Base-by-base conservation (phyloP, 305 asterid genomes). In the Fraxinus xanthoxyloides region DNA sequence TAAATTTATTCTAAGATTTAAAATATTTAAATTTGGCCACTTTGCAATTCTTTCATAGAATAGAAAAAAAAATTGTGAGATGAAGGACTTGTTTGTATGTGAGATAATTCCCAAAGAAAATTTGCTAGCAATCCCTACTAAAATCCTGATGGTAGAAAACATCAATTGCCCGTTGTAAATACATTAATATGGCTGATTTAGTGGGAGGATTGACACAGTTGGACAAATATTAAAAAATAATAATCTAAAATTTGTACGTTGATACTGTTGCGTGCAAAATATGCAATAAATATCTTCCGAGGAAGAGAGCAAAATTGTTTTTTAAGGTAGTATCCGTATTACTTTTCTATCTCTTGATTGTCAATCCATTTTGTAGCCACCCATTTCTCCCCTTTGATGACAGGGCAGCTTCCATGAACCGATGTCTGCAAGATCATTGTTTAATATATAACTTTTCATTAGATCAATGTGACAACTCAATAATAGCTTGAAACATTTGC, bases 331-430 rank as follows among this genome's bases (percentile, higher is more conserved):
- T 7, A 23, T 59, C 3, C 9, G 0, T 69, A 28, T 77, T 82
- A 89, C 69, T 77, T 81, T 8, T 81, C 83, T 30, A 63, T 84
- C 79, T 54, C 86, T 54, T 84, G 82, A 87, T 92, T 87, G 86
- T 95, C 89, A 80, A 92, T 90, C 98, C 97, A 94, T 85, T 94
- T 94, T 28, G 97, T 94, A 4, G 98, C 98, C 79, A 94, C 97
- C 98, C 97, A 94, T 87, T 94, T 94, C 89, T 91, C 88, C 78
- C 98, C 97, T 83, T 79, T 86, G 82, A 91, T 90, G 51, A 94
- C 98, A 7, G 97, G 92, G 54, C 98, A 94, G 77, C 97, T 94
- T 81, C 98, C 97, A 73, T 94, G 98, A 40, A 91, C 90, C 23
- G 98, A 92, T 12, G 90, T 81, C 97, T 92, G 92, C 84, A 67